Evolutionary conservation across 192 early-diverging fungal species (phyloP).

Genomic region (Entrophospora sp.): DNA sequence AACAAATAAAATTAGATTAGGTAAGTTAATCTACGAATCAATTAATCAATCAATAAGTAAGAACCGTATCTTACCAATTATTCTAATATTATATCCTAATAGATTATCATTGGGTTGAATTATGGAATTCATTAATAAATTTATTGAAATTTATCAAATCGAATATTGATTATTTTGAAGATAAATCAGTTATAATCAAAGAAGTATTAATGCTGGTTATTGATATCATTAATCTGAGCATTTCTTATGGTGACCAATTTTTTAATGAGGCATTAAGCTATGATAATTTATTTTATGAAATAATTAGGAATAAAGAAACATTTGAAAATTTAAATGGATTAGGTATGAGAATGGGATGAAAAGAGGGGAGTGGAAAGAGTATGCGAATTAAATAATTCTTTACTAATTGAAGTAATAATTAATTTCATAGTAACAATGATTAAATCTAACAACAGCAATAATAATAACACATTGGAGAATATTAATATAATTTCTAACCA

Average conservation of each 20-base stretch:
- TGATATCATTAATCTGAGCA: slow-evolving; percentile 38
- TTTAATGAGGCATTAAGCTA: slow-evolving; percentile 41
- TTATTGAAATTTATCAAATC: slow-evolving; percentile 36
- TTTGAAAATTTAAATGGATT: not conserved
- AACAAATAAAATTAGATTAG: slow-evolving; percentile 24
- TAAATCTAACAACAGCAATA: too few relatives aligned
- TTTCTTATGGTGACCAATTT: slow-evolving; percentile 40
- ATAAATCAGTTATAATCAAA: not conserved
- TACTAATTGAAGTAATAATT: too few relatives aligned
- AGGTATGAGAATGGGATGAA: not conserved
- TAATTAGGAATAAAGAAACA: slow-evolving; percentile 30
- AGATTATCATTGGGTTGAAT: slow-evolving; percentile 48
- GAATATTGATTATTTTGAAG: slow-evolving; percentile 29
- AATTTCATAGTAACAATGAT: too few relatives aligned
- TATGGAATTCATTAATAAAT: slow-evolving; percentile 42
- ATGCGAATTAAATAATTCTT: too few relatives aligned
- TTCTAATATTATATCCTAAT: not conserved
- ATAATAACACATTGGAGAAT: too few relatives aligned
- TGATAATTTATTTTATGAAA: slow-evolving; percentile 46
- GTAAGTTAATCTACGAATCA: not conserved
- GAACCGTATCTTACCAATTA: not conserved
- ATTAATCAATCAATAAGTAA: not conserved
- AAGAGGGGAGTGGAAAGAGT: too few relatives aligned
- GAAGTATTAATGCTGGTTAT: slow-evolving; percentile 18
- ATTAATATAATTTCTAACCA: slow-evolving; percentile 12